Evolutionary conservation across 2,329 filamentous ascomycete species (phyloP), one percentile per base, ranked within the genome.

Genomic region (Scopulariopsis brevicaulis): DNA sequence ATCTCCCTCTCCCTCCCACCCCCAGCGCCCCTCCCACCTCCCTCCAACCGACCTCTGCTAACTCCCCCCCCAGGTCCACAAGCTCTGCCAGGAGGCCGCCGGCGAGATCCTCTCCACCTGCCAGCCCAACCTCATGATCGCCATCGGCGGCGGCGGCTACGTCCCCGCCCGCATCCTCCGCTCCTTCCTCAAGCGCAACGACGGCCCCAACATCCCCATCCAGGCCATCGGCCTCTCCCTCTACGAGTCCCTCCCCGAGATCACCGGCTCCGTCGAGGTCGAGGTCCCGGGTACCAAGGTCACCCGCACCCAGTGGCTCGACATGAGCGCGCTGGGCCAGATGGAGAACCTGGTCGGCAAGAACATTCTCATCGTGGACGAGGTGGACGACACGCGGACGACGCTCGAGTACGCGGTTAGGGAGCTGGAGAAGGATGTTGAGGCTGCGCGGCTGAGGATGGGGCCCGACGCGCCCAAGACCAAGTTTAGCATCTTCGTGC

Each of bases 211-310:
- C 78, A 99, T 99, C 68, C 93, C 94, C 64, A 99, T 99, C 74
- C 94, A 99, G 81, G 94, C 94, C 63, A 99, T 99, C 72, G 94
- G 94, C 54, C 87, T 99, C 63, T 97, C 93, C 24, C 86, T 99
- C 58, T 99, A 99, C 79, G 94, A 99, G 77, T 81, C 85, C 62
- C 86, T 97, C 54, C 70, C 79, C 60, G 67, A 73, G 55, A 77
- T 77, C 60, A 40, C 24, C 25, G 57, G 52, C 52, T 24, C 37
- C 51, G 78, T 80, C 62, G 79, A 82, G 59, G 73, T 75, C 60
- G 94, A 99, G 75, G 76, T 80, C 62, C 86, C 88, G 51, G 93
- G 93, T 64, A 96, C 90, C 64, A 94, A 95, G 77, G 94, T 99
- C 65, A 97, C 90, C 50, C 89, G 94, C 65, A 97, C 94, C 46